Percentiles rank a stretch among this genome's conserved stretches.
phyloP scores from a whole-genome alignment of 2,329 filamentous ascomycete genomes.

The Pseudogymnoascus verrucosus region DNA sequence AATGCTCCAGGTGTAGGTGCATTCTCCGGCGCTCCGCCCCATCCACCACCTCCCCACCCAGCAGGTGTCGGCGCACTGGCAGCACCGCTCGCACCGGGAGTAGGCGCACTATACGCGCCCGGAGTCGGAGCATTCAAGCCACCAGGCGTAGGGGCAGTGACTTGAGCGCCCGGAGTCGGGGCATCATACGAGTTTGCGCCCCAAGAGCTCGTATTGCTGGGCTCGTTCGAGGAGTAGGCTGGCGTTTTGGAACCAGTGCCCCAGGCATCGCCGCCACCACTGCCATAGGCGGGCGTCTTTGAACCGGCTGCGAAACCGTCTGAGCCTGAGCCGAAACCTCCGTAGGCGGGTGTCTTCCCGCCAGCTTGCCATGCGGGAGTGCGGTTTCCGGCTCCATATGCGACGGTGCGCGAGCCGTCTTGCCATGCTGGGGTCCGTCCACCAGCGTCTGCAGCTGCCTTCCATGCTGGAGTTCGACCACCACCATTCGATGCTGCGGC shows the following conservation, averaged over 20 bases:
- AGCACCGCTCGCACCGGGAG: slow-evolving; percentile 56
- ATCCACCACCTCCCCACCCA: slow-evolving; percentile 20
- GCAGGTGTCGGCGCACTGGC: slow-evolving; percentile 27
- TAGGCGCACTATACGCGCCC: slow-evolving; percentile 61
- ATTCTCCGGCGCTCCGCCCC: slow-evolving; percentile 38
- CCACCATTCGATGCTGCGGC: slow-evolving; percentile 49
- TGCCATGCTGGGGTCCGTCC: slow-evolving; percentile 60
- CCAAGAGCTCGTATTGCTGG: slow-evolving; percentile 51
- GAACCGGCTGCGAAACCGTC: slow-evolving; percentile 60
- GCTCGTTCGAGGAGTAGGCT: slow-evolving; percentile 59
- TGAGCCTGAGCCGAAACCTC: slow-evolving; percentile 21
- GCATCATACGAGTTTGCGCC: slow-evolving; percentile 52
- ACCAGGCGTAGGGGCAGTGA: slow-evolving; percentile 53
- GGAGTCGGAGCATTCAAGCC: slow-evolving; percentile 64
- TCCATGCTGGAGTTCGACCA: slow-evolving; percentile 57
- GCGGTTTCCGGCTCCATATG: slow-evolving; percentile 65
- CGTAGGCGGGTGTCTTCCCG: slow-evolving; percentile 58
- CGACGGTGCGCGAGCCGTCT: slow-evolving; percentile 57
- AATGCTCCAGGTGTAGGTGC: slow-evolving; percentile 60
- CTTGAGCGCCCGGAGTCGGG: slow-evolving; percentile 53
- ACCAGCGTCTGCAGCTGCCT: slow-evolving; percentile 39
- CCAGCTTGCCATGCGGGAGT: slow-evolving; percentile 75
- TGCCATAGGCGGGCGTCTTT: slow-evolving; percentile 69
- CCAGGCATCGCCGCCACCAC: slow-evolving; percentile 53
- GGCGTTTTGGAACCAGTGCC: slow-evolving; percentile 49